phyloP scores from a whole-genome alignment of 306 rosid genomes.

The Spatholobus suberectus region DNA sequence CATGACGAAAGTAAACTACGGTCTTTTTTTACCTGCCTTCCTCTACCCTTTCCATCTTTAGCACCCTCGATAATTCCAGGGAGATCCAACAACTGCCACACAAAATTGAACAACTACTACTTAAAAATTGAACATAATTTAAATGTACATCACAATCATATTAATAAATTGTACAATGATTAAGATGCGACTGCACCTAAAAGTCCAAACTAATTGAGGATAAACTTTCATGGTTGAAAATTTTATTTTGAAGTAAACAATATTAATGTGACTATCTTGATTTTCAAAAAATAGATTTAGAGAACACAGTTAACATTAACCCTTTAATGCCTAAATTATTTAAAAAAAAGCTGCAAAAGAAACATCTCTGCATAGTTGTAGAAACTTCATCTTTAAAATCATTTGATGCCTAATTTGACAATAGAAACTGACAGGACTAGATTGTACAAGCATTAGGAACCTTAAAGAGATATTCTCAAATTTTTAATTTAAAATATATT shows the following conservation, averaged over 20 bases:
- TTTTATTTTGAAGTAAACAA: conserved; percentile 14
- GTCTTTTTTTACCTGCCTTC: conserved; percentile 84
- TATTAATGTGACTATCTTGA: not conserved
- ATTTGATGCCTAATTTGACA: not conserved
- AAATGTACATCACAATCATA: conserved; percentile 17
- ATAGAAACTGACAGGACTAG: conserved; percentile 1
- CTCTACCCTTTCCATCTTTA: conserved; percentile 98
- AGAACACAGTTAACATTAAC: not conserved
- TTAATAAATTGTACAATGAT: conserved; percentile 2
- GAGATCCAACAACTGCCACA: conserved; percentile 92
- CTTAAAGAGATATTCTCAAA: conserved; percentile 8
- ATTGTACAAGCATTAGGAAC: conserved; percentile 3
- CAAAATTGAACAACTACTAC: conserved; percentile 34
- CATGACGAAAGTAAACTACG: not conserved
- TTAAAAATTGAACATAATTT: conserved; percentile 3
- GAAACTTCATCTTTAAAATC: not conserved
- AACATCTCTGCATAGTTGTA: not conserved
- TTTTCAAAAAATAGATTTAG: not conserved
- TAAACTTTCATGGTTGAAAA: not conserved
- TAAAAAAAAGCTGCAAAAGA: not conserved
- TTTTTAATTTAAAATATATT: not conserved
- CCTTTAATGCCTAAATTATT: not conserved
- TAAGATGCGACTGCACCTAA: not conserved
- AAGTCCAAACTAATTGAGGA: not conserved
- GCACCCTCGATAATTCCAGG: conserved; percentile 99